phyloP scores from a whole-genome alignment of 2,329 filamentous ascomycete species.

The Fusarium domesticum region DNA sequence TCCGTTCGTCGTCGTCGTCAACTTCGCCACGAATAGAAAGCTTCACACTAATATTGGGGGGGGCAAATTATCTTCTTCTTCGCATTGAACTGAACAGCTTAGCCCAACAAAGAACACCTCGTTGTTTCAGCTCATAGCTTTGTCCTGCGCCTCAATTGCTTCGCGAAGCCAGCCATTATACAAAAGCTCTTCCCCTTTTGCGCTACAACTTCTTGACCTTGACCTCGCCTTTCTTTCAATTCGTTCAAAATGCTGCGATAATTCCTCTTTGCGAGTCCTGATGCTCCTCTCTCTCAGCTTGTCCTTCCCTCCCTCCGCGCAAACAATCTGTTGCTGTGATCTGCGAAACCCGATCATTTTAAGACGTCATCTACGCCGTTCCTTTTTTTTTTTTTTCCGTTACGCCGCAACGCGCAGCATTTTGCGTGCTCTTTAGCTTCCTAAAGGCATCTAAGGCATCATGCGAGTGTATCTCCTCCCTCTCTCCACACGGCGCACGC shows the following conservation, averaged over 20 bases:
- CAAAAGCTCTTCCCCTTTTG: too few relatives aligned
- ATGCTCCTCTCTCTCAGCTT: not conserved
- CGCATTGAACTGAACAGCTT: not conserved
- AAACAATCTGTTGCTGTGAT: not conserved
- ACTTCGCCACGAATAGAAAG: slow-evolving; percentile 22
- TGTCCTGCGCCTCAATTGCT: too few relatives aligned
- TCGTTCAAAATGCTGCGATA: slow-evolving; percentile 19
- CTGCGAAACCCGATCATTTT: not conserved
- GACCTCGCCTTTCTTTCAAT: slow-evolving; percentile 5
- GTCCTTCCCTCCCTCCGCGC: not conserved
- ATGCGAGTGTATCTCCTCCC: slow-evolving; percentile 96
- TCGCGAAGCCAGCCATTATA: too few relatives aligned
- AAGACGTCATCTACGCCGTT: not conserved
- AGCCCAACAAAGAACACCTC: too few relatives aligned
- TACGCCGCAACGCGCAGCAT: not conserved
- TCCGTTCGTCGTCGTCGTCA: slow-evolving; percentile 27
- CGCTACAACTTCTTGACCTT: not conserved
- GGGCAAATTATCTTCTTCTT: not conserved
- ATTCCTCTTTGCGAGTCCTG: slow-evolving; percentile 5
- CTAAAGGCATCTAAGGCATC: slow-evolving; percentile 20
- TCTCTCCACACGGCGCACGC: slow-evolving; percentile 83
- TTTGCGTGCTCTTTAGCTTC: not conserved
- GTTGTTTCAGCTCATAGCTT: too few relatives aligned
- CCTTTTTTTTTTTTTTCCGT: too few relatives aligned
- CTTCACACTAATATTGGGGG: not conserved